Conservation (phyloP, 2,329 filamentous ascomycete species). For the Phialophora verrucosa region DNA sequence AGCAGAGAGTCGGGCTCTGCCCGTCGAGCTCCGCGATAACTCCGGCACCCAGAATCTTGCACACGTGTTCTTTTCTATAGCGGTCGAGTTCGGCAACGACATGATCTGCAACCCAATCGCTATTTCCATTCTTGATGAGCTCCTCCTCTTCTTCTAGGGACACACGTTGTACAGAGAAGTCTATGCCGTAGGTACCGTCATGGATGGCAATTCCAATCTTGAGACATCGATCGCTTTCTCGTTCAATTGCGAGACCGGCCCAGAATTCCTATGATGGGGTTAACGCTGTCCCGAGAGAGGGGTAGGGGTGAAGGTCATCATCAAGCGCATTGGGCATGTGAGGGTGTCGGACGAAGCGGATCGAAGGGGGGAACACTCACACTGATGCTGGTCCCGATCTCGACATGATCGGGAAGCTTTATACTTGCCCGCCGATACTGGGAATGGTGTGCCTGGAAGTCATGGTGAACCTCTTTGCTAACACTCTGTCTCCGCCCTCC, state of each 20-base stretch:
- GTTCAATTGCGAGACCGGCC: slow-evolving; percentile 35
- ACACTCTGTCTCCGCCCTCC: slow-evolving; percentile 13
- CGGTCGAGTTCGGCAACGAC: slow-evolving; percentile 25
- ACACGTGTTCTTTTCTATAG: slow-evolving; percentile 44
- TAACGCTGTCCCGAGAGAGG: slow-evolving; percentile 1
- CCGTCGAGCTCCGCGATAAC: slow-evolving; percentile 65
- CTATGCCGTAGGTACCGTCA: slow-evolving; percentile 39
- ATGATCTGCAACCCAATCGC: slow-evolving; percentile 33
- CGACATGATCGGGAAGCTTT: slow-evolving; percentile 27
- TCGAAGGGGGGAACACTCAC: slow-evolving; percentile 24
- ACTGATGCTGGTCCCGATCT: slow-evolving; percentile 31
- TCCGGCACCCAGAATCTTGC: slow-evolving; percentile 77
- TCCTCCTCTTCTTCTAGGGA: slow-evolving; percentile 30
- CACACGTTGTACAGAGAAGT: slow-evolving; percentile 37
- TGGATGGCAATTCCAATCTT: slow-evolving; percentile 37
- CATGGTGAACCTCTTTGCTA: slow-evolving; percentile 30
- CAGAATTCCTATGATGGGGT: slow-evolving; percentile 33
- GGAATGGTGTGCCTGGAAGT: slow-evolving; percentile 31
- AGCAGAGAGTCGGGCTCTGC: slow-evolving; percentile 68
- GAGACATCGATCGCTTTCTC: slow-evolving; percentile 28
- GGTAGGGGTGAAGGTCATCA: not conserved
- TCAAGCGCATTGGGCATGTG: not conserved
- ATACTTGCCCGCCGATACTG: slow-evolving; percentile 32
- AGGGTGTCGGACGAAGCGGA: not conserved
- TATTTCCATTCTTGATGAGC: slow-evolving; percentile 17